These are phyloP conservation scores for Clohesyomyces aquaticus DNA, from an alignment of 495 filamentous ascomycete species.

Conservation along the genomic window DNA sequence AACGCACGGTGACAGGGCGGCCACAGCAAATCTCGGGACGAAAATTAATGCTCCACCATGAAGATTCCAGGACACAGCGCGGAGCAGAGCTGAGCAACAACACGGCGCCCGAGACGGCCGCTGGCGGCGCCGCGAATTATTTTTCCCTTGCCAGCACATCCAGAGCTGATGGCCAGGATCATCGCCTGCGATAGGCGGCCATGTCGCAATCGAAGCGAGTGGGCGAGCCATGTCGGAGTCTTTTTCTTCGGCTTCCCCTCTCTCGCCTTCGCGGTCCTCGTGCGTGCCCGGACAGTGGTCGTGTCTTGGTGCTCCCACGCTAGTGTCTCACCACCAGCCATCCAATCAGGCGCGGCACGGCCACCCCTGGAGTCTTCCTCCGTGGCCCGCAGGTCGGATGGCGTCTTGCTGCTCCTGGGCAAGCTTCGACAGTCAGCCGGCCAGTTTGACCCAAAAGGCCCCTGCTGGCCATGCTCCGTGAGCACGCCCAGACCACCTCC, in stretches of 20 bases:
- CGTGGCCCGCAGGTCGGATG: not conserved
- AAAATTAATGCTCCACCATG: conserved; percentile 14
- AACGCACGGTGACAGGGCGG: conserved; percentile 21
- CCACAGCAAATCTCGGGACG: conserved; percentile 20
- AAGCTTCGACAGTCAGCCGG: not conserved
- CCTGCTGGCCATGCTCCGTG: not conserved
- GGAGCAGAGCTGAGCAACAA: not conserved
- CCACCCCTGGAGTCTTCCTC: not conserved
- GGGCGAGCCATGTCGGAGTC: not conserved
- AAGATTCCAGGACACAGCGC: not conserved
- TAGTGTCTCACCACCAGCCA: not conserved
- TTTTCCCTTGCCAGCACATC: no score
- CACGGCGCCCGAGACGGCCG: not conserved
- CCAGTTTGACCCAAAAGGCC: not conserved
- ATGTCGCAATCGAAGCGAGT: not conserved
- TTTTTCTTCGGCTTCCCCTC: conserved; percentile 3
- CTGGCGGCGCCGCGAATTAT: not conserved
- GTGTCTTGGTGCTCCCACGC: not conserved
- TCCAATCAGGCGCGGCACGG: not conserved
- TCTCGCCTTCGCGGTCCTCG: conserved; percentile 1
- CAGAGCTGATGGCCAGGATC: not conserved
- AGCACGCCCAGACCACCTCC: not conserved
- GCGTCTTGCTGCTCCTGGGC: not conserved
- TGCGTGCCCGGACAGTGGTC: not conserved
- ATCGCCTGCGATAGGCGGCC: not conserved